A percentile compares a stretch with the other conserved stretches of the same genome.
phyloP scores from a whole-genome alignment of 2,329 filamentous ascomycete genomes.

The Helicocarpus griseus region DNA sequence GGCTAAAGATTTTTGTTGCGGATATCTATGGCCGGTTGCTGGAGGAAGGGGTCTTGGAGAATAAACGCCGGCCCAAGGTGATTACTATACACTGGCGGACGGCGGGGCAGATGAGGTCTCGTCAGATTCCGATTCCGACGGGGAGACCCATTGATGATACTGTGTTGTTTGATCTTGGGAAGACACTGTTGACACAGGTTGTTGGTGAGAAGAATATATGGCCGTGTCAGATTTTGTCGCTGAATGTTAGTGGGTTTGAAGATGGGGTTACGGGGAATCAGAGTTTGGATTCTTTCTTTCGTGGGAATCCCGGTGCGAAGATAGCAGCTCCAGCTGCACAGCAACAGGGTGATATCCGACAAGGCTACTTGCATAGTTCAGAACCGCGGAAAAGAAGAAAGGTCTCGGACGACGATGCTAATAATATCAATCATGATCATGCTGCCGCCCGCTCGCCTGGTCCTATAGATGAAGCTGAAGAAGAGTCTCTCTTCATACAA shows the following conservation, averaged over 20 bases:
- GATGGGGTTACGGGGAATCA: constrained; percentile 75
- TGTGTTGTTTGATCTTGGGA: constrained; percentile 64
- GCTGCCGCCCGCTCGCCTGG: background rate
- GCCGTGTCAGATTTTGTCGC: constrained; percentile 83
- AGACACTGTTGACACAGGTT: constrained; percentile 66
- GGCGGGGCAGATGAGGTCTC: constrained; percentile 62
- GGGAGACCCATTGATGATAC: constrained; percentile 65
- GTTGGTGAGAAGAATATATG: constrained; percentile 68
- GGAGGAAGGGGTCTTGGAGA: constrained; percentile 81
- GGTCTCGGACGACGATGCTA: background rate
- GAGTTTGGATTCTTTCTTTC: constrained; percentile 79
- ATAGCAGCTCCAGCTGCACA: background rate
- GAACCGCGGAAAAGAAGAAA: background rate
- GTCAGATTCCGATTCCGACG: constrained; percentile 64
- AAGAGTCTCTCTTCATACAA: background rate
- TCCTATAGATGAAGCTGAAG: background rate
- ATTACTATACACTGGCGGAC: constrained; percentile 73
- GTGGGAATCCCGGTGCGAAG: constrained; percentile 20
- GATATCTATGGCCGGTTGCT: constrained; percentile 86
- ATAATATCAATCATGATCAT: background rate
- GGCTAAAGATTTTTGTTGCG: constrained; percentile 83
- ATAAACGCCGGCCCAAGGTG: constrained; percentile 74
- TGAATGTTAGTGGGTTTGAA: constrained; percentile 88
- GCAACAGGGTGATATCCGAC: background rate
- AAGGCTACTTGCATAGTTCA: background rate